A percentile compares a stretch with the other conserved stretches of the same genome.
phyloP scores from a whole-genome alignment of 257 asterid genomes.

The Avicennia marina region DNA sequence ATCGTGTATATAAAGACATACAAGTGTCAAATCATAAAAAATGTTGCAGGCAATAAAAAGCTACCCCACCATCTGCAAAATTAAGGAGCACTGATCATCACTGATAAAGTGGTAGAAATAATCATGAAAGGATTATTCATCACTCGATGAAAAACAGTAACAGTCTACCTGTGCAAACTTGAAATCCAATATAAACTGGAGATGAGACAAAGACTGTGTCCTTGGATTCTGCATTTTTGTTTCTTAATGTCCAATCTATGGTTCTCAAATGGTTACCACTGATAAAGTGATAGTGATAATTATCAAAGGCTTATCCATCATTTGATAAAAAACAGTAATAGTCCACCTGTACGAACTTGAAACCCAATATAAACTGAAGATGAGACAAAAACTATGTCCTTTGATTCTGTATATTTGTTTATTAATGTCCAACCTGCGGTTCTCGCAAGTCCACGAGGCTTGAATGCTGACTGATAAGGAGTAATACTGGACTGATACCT shows the following conservation, averaged over 20 bases:
- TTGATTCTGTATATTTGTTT: too few species aligned
- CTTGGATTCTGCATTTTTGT: too few species aligned
- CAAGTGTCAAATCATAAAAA: neutral
- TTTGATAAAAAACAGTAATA: neutral
- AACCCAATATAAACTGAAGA: constrained; percentile 6
- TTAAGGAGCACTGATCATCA: too few species aligned
- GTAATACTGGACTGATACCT: neutral
- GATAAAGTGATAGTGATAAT: neutral
- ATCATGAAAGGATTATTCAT: neutral
- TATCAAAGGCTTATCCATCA: neutral
- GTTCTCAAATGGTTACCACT: too few species aligned
- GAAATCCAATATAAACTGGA: constrained; percentile 9
- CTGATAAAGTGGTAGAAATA: neutral
- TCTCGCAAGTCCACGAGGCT: too few species aligned
- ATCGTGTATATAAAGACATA: neutral
- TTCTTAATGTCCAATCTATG: too few species aligned
- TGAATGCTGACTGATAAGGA: neutral
- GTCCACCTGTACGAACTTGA: constrained; percentile 1
- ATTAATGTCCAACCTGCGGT: too few species aligned
- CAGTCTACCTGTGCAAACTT: neutral
- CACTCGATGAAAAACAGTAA: neutral
- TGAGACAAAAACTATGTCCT: constrained; percentile 1
- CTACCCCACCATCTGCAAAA: too few species aligned
- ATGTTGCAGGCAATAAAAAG: too few species aligned
- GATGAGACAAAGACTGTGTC: constrained; percentile 2